A percentile compares a stretch with the other conserved stretches of the same genome.
Conservation (phyloP, 768 basidiomycete species). For the Tricholoma hemisulphureum region DNA sequence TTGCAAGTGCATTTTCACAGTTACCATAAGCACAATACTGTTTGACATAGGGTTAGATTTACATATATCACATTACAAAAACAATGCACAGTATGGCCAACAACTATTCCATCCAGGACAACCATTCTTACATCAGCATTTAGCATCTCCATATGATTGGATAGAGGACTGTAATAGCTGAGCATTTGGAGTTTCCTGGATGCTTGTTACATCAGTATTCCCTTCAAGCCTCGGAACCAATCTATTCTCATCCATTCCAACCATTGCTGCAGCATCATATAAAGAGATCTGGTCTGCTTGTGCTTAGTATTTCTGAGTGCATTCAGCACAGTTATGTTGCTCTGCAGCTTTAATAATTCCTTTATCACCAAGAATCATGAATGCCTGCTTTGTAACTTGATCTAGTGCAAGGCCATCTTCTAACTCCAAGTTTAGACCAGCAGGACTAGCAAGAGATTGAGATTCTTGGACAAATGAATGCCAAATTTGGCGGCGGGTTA, state of each 20-base stretch:
- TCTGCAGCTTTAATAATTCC: background rate
- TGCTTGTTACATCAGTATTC: background rate
- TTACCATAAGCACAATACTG: constrained; percentile 3
- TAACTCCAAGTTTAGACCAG: constrained; percentile 1
- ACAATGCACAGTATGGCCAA: background rate
- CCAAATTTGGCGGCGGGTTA: constrained; percentile 11
- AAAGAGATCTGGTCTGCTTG: background rate
- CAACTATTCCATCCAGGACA: constrained; percentile 3
- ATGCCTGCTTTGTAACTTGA: background rate
- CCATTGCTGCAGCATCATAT: background rate
- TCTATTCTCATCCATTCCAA: background rate
- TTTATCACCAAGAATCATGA: background rate
- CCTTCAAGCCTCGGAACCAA: background rate
- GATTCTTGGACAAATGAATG: constrained; percentile 17
- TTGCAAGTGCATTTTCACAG: background rate
- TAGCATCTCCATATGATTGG: background rate
- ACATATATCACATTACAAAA: background rate
- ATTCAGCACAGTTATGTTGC: background rate
- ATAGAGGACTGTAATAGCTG: background rate
- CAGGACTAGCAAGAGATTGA: constrained; percentile 1
- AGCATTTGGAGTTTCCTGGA: background rate
- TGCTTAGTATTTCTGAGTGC: constrained; percentile 4
- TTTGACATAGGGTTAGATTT: background rate
- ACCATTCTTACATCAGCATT: constrained; percentile 6
- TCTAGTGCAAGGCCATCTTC: constrained; percentile 4